These are phyloP conservation scores for Cyclostephanos tholiformis DNA, from an alignment of 108 stramenopile species.

Conservation along the genomic window DNA sequence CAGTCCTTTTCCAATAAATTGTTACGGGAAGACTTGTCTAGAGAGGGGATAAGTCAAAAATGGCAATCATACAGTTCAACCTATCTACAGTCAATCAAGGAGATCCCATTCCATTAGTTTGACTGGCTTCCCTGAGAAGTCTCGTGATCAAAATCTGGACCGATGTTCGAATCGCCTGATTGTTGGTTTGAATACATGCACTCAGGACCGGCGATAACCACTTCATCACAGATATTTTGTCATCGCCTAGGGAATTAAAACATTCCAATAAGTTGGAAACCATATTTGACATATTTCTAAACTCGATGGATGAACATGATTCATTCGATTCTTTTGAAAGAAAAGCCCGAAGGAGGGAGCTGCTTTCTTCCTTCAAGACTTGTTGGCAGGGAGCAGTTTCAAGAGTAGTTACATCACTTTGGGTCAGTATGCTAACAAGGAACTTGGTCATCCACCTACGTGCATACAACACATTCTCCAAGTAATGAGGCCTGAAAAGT, in stretches of 20 bases:
- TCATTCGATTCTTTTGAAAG: constrained; percentile 63
- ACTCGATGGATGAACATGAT: constrained; percentile 41
- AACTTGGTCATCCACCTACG: constrained; percentile 76
- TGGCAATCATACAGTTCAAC: background rate
- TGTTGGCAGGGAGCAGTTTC: constrained; percentile 50
- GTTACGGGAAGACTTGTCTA: too few species aligned
- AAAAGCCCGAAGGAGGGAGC: constrained; percentile 61
- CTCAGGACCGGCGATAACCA: constrained; percentile 54
- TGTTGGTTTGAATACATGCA: constrained; percentile 58
- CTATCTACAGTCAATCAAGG: background rate
- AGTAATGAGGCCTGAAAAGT: constrained; percentile 62
- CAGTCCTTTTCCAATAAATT: too few species aligned
- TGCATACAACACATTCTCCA: constrained; percentile 78
- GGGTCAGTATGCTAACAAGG: constrained; percentile 54
- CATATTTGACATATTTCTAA: constrained; percentile 50
- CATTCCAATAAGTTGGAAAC: constrained; percentile 50
- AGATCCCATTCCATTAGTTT: background rate
- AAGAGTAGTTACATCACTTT: constrained; percentile 36
- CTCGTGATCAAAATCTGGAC: constrained; percentile 56
- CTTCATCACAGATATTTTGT: constrained; percentile 46
- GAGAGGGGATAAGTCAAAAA: too few species aligned
- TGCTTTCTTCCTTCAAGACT: constrained; percentile 71
- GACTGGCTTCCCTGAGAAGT: constrained; percentile 21
- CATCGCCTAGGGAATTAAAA: constrained; percentile 46
- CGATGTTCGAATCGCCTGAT: constrained; percentile 43